Evolutionary conservation across 352 stramenopile genomes (phyloP).

Genomic region (Halophytophthora polymorphica): DNA sequence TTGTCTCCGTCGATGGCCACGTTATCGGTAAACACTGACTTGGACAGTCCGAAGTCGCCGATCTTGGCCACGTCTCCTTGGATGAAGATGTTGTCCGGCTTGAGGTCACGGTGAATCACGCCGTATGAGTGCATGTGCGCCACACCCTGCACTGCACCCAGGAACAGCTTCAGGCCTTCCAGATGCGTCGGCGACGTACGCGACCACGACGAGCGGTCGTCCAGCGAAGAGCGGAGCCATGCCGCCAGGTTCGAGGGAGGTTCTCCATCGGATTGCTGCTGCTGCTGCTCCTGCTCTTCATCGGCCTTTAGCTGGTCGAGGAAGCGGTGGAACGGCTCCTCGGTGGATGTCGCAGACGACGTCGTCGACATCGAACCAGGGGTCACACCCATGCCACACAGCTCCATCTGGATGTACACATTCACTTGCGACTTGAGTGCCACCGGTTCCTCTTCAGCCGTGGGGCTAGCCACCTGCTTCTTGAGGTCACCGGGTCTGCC

Average conservation of each 20-base stretch:
- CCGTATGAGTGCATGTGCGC: constrained; percentile 72
- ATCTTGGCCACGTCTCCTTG: constrained; percentile 60
- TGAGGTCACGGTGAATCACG: constrained; percentile 74
- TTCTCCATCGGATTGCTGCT: constrained; percentile 25
- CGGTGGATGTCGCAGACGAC: constrained; percentile 17
- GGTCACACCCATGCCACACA: constrained; percentile 38
- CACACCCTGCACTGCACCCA: constrained; percentile 62
- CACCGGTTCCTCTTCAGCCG: constrained; percentile 10
- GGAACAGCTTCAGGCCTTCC: constrained; percentile 62
- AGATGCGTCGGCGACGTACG: constrained; percentile 43
- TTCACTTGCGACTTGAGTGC: constrained; percentile 41
- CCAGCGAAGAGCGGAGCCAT: constrained; percentile 67
- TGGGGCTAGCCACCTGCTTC: constrained; percentile 6
- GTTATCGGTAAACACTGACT: constrained; percentile 45
- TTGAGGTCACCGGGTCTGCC: constrained; percentile 19
- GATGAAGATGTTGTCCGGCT: constrained; percentile 78
- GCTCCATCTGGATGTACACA: constrained; percentile 81
- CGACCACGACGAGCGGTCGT: constrained; percentile 39
- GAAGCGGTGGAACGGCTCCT: constrained; percentile 46
- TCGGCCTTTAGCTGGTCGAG: constrained; percentile 36
- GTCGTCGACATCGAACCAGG: constrained; percentile 11
- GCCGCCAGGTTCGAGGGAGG: constrained; percentile 57
- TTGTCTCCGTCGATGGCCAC: constrained; percentile 9
- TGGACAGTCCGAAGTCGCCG: constrained; percentile 68
- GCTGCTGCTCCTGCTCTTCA: constrained; percentile 19